A percentile compares a stretch with the other conserved stretches of the same genome.
Conservation (phyloP, 352 stramenopile species). For the Thraustotheca clavata region DNA sequence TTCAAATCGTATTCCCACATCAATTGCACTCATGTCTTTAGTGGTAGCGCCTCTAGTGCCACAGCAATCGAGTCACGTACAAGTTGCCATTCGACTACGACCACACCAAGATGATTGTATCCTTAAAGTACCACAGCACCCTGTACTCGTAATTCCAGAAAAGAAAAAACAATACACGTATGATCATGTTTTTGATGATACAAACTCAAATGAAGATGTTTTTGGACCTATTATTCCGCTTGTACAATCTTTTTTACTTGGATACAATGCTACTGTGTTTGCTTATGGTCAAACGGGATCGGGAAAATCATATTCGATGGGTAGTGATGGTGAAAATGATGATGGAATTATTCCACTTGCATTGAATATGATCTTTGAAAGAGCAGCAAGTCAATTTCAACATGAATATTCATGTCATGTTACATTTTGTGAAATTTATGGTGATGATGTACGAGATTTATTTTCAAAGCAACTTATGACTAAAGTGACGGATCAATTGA, state of each 20-base stretch:
- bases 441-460: slow-evolving; percentile 84
- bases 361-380: slow-evolving; percentile 74
- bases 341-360: slow-evolving; percentile 74
- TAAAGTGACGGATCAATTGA: slow-evolving; percentile 73
- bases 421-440: slow-evolving; percentile 89
- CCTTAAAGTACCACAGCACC: slow-evolving; percentile 53
- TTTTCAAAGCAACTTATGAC: slow-evolving; percentile 58
- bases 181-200: slow-evolving; percentile 73
- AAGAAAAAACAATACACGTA: slow-evolving; percentile 50
- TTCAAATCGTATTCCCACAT: too few species aligned
- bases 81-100: slow-evolving; percentile 43
- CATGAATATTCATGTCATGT: slow-evolving; percentile 53
- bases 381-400: slow-evolving; percentile 40
- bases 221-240: slow-evolving; percentile 61
- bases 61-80: too few species aligned
- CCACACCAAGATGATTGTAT: slow-evolving; percentile 33
- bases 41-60: too few species aligned
- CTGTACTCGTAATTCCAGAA: slow-evolving; percentile 37
- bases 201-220: slow-evolving; percentile 73
- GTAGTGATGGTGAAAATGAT: slow-evolving; percentile 75
- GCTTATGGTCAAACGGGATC: slow-evolving; percentile 92
- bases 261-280: slow-evolving; percentile 94
- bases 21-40: too few species aligned
- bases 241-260: slow-evolving; percentile 81
- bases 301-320: slow-evolving; percentile 89